phyloP scores from a whole-genome alignment of 2,329 filamentous ascomycete genomes.

The Alternaria consortialis region DNA sequence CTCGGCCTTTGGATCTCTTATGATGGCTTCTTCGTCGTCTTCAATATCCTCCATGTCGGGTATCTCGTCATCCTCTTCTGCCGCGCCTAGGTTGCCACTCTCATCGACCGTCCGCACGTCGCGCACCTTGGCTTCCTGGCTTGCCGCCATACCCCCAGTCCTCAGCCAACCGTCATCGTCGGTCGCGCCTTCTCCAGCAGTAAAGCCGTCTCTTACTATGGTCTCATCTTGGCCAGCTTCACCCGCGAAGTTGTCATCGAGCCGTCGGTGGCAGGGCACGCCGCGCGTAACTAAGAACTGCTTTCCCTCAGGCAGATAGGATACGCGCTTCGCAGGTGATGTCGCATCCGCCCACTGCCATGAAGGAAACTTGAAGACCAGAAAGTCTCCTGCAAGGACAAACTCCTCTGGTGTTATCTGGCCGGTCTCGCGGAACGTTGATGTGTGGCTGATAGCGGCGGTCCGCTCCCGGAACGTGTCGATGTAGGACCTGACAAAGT shows the following conservation, averaged over 20 bases:
- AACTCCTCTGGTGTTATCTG: conserved; percentile 99
- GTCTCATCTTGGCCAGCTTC: conserved; percentile 87
- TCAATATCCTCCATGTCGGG: conserved; percentile 99
- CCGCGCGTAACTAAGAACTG: conserved; percentile 96
- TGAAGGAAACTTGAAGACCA: conserved; percentile 98
- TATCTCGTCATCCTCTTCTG: conserved; percentile 79
- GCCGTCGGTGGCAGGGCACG: conserved; percentile 88
- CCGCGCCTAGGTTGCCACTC: conserved; percentile 82
- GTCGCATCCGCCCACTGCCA: conserved; percentile 97
- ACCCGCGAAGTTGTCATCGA: conserved; percentile 93
- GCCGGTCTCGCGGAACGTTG: conserved; percentile 91
- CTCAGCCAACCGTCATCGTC: conserved; percentile 90
- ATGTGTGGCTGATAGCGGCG: conserved; percentile 86
- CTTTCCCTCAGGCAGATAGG: conserved; percentile 85
- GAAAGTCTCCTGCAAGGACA: conserved; percentile 91
- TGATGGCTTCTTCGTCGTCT: conserved; percentile 93
- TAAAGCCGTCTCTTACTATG: conserved; percentile 80
- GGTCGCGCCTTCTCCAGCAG: conserved; percentile 57
- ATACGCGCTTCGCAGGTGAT: conserved; percentile 77
- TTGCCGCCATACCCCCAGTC: conserved; percentile 80
- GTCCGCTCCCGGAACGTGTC: conserved; percentile 92
- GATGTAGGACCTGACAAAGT: conserved; percentile 80
- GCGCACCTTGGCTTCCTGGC: conserved; percentile 76
- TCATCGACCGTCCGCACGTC: conserved; percentile 92
- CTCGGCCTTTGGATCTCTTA: conserved; percentile 66